Conservation (phyloP, 2,329 filamentous ascomycete species). For the Aspergillus hortae region DNA sequence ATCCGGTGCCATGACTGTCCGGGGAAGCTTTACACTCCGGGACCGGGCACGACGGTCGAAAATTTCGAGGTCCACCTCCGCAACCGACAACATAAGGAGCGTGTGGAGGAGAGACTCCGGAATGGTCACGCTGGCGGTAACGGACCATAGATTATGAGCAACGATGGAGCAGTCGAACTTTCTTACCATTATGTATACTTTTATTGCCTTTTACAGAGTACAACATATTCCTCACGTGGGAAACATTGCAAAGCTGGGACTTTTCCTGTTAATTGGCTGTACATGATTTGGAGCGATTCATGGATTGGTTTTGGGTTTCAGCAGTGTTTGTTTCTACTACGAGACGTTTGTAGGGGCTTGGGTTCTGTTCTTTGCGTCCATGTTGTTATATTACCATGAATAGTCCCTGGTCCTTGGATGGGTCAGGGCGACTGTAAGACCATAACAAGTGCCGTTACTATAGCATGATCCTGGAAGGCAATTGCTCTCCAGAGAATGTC, state of each 20-base stretch:
- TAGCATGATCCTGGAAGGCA: no score
- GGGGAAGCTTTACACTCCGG: conserved; percentile 88
- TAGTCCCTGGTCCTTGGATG: no score
- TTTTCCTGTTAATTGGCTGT: conserved; percentile 8
- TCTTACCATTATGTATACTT: conserved; percentile 10
- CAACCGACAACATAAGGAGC: conserved; percentile 75
- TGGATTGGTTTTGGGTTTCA: not conserved
- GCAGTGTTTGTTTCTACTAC: not conserved
- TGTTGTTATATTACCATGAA: no score
- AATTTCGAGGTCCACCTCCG: conserved; percentile 93
- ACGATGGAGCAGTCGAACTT: not conserved
- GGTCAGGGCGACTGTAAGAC: no score
- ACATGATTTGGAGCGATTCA: conserved; percentile 13
- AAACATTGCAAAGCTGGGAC: no score
- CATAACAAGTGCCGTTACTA: no score
- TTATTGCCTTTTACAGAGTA: not conserved
- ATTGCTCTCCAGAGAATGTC: no score
- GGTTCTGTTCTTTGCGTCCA: no score
- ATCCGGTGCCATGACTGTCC: conserved; percentile 92
- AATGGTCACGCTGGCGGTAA: conserved; percentile 10
- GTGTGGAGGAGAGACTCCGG: conserved; percentile 56
- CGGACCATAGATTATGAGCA: conserved; percentile 4
- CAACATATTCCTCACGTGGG: not conserved
- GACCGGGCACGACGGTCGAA: conserved; percentile 75
- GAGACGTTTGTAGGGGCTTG: no score